Percentiles rank a stretch among this genome's conserved stretches.
phyloP scores from a whole-genome alignment of 345 rosid genomes.

The Hevea brasiliensis region DNA sequence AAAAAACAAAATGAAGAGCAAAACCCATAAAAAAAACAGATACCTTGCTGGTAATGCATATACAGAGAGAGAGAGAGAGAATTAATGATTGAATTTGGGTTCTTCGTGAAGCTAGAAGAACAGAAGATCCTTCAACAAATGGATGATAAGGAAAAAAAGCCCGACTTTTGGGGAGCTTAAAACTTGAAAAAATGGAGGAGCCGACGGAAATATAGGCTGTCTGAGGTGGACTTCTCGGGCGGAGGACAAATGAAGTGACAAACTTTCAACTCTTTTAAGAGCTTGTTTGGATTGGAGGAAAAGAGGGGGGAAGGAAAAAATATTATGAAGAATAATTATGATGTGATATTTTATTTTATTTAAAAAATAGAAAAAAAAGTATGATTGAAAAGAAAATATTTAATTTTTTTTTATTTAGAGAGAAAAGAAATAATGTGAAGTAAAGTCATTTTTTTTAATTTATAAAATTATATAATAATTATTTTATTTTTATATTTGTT shows the following conservation, averaged over 20 bases:
- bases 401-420: too few relatives aligned
- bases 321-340: too few relatives aligned
- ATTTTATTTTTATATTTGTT: too few relatives aligned
- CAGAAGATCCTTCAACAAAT: not conserved
- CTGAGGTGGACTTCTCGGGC: slow-evolving; percentile 1
- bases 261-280: too few relatives aligned
- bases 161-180: slow-evolving; percentile 12
- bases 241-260: not conserved
- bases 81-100: not conserved
- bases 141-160: slow-evolving; percentile 7
- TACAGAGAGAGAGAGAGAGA: not conserved
- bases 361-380: too few relatives aligned
- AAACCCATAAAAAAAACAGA: slow-evolving; percentile 23
- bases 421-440: too few relatives aligned
- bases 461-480: too few relatives aligned
- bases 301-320: too few relatives aligned
- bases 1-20: slow-evolving; percentile 12
- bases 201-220: slow-evolving; percentile 11
- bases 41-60: slow-evolving; percentile 8
- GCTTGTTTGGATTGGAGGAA: too few relatives aligned
- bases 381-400: too few relatives aligned
- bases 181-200: slow-evolving; percentile 11
- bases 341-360: too few relatives aligned
- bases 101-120: not conserved
- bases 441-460: too few relatives aligned